A percentile compares a stretch with the other conserved stretches of the same genome.
phyloP scores from a whole-genome alignment of 2,329 filamentous ascomycete genomes.

The Aspergillus hiratsukae region DNA sequence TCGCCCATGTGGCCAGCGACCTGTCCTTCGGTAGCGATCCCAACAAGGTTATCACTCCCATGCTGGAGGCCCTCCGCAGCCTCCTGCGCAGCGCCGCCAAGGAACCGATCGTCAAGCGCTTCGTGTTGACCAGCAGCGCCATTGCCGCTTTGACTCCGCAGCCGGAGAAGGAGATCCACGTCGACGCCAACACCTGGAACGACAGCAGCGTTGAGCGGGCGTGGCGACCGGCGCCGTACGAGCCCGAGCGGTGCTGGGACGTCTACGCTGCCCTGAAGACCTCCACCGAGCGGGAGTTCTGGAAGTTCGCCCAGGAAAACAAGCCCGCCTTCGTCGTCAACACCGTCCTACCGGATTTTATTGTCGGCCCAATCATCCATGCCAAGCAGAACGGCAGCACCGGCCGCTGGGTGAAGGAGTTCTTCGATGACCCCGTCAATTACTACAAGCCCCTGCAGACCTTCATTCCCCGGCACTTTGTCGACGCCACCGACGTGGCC shows the following conservation, averaged over 20 bases:
- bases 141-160: neutral
- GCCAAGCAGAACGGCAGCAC: neutral
- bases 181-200: neutral
- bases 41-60: neutral
- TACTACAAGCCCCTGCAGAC: neutral
- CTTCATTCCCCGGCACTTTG: neutral
- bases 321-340: slow-evolving; percentile 45
- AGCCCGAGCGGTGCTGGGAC: neutral
- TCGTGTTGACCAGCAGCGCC: slow-evolving; percentile 3
- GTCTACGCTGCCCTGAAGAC: slow-evolving; percentile 42
- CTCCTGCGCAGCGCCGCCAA: neutral
- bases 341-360: slow-evolving; percentile 31
- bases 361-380: slow-evolving; percentile 11
- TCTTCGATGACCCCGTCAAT: neutral
- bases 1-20: slow-evolving; percentile 1
- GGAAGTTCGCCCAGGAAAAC: slow-evolving; percentile 44
- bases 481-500: neutral
- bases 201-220: neutral
- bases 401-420: neutral
- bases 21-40: neutral
- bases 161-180: neutral
- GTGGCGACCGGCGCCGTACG: neutral
- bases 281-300: slow-evolving; percentile 44
- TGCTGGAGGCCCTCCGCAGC: neutral
- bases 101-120: neutral